Conservation (phyloP, 176 grass and related monocot species). For the Otatea glauca region DNA sequence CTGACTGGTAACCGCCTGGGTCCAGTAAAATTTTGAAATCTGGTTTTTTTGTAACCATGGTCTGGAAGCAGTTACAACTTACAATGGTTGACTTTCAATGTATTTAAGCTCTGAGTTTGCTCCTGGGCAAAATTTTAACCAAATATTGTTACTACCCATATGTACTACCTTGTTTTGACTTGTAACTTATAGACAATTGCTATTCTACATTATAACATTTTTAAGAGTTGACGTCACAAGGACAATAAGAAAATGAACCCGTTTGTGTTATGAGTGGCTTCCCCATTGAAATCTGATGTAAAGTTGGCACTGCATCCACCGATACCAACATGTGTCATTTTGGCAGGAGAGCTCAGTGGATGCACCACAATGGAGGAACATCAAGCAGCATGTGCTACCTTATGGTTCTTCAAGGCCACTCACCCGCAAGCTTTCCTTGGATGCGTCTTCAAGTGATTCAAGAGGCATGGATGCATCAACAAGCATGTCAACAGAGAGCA, state of each 20-base stretch:
- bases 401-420: constrained; percentile 78
- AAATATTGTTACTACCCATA: background rate
- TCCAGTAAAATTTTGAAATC: background rate
- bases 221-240: background rate
- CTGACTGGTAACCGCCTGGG: background rate
- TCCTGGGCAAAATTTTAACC: background rate
- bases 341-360: constrained; percentile 69
- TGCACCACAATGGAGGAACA: constrained; percentile 78
- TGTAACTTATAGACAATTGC: background rate
- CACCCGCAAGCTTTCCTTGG: constrained; percentile 75
- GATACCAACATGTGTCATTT: constrained; percentile 31
- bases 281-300: background rate
- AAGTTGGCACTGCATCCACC: constrained; percentile 3
- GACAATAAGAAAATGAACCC: background rate
- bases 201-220: constrained; percentile 19
- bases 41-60: background rate
- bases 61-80: background rate
- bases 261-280: constrained; percentile 3
- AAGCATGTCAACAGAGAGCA: constrained; percentile 65
- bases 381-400: constrained; percentile 81
- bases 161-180: background rate
- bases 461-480: constrained; percentile 73
- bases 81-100: background rate
- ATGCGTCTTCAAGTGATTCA: constrained; percentile 70
- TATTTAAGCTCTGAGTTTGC: constrained; percentile 5